Evolutionary conservation across 2,329 filamentous ascomycete genomes (phyloP).

Genomic region (Massarina eburnea): DNA sequence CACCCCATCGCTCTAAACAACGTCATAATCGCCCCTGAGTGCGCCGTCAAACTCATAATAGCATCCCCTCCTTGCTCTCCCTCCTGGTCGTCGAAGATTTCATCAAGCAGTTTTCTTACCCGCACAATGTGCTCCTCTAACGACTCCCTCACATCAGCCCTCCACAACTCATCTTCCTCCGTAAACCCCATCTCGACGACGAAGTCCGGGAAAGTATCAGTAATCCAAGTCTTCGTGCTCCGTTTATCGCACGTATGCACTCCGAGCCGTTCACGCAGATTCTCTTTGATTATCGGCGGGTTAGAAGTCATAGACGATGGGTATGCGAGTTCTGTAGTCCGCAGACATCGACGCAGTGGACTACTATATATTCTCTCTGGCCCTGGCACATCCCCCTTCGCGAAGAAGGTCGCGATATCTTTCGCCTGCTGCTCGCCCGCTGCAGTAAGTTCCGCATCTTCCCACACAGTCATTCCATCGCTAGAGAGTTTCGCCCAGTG

Average conservation of each 20-base stretch:
- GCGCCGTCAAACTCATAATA: slow-evolving; percentile 55
- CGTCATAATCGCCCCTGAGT: slow-evolving; percentile 57
- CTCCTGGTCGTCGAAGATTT: slow-evolving; percentile 51
- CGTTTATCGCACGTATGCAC: slow-evolving; percentile 67
- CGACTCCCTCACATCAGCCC: slow-evolving; percentile 21
- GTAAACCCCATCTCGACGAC: slow-evolving; percentile 60
- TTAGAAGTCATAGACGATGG: slow-evolving; percentile 44
- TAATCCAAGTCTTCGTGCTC: slow-evolving; percentile 55
- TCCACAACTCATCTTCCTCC: slow-evolving; percentile 57
- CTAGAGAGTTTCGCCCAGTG: slow-evolving; percentile 65
- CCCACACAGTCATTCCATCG: slow-evolving; percentile 61
- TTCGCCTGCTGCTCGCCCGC: slow-evolving; percentile 58
- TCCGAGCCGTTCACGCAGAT: slow-evolving; percentile 62
- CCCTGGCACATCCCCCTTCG: slow-evolving; percentile 52
- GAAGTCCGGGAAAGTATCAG: slow-evolving; percentile 51
- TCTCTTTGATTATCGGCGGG: slow-evolving; percentile 60
- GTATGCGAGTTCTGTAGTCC: slow-evolving; percentile 63
- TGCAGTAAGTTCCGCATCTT: slow-evolving; percentile 61
- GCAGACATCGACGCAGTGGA: slow-evolving; percentile 62
- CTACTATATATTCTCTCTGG: slow-evolving; percentile 64
- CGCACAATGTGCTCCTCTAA: slow-evolving; percentile 8
- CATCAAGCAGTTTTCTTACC: slow-evolving; percentile 44
- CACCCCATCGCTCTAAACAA: slow-evolving; percentile 54
- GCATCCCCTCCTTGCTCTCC: slow-evolving; percentile 21
- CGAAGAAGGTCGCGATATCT: slow-evolving; percentile 51